These are phyloP conservation scores for Colletotrichum sp. DNA, from an alignment of 2,329 filamentous ascomycete species.

Conservation along the genomic window DNA sequence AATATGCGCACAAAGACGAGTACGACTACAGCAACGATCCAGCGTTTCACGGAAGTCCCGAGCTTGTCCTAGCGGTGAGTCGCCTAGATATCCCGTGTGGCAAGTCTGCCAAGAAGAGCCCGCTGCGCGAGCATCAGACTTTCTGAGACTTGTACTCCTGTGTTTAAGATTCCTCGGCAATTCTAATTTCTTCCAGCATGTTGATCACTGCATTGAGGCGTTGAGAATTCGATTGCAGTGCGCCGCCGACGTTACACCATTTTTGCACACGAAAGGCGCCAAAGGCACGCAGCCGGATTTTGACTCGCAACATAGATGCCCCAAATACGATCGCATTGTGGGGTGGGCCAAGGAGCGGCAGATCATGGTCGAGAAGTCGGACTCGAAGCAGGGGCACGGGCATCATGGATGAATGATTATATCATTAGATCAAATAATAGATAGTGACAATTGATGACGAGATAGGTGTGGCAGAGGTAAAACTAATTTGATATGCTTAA, in stretches of 20 bases:
- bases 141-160: background rate
- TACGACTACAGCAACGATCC: constrained; percentile 6
- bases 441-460: background rate
- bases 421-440: accelerated
- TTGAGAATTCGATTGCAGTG: background rate
- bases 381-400: background rate
- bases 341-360: constrained; percentile 3
- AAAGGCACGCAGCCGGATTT: constrained; percentile 10
- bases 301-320: constrained; percentile 5
- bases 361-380: background rate
- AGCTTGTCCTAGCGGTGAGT: constrained; percentile 6
- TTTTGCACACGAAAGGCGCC: background rate
- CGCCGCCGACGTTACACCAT: background rate
- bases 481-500: background rate
- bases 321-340: constrained; percentile 7
- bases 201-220: constrained; percentile 13
- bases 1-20: background rate
- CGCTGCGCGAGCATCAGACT: background rate
- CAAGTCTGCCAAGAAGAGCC: background rate
- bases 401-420: background rate
- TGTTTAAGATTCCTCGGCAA: background rate
- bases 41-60: background rate
- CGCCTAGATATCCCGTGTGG: background rate
- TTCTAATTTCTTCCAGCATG: background rate
- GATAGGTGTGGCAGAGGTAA: background rate